phyloP scores from a whole-genome alignment of 371 early-diverging fungal species.

The Rhizopus microsporus region DNA sequence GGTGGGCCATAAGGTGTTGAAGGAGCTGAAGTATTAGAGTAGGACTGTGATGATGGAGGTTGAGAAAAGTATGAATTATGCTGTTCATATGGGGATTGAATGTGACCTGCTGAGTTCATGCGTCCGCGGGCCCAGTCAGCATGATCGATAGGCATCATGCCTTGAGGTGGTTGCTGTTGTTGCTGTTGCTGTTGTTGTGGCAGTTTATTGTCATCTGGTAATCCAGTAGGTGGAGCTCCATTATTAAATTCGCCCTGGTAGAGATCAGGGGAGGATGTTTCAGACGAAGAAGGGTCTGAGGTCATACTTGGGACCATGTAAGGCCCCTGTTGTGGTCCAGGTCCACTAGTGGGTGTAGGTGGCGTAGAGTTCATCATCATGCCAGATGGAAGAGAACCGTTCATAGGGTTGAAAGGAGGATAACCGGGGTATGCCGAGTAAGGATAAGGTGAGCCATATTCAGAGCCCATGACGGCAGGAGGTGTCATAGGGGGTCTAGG shows the following conservation, averaged over 20 bases:
- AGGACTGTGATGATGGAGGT: constrained; percentile 14
- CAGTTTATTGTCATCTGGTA: constrained; percentile 17
- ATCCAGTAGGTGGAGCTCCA: constrained; percentile 5
- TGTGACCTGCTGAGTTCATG: constrained; percentile 19
- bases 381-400: constrained; percentile 18
- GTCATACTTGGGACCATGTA: constrained; percentile 38
- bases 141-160: constrained; percentile 16
- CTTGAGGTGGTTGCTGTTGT: constrained; percentile 11
- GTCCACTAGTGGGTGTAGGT: constrained; percentile 25
- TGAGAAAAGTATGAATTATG: constrained; percentile 29
- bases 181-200: constrained; percentile 15
- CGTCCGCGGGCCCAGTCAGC: constrained; percentile 22
- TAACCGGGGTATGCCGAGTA: constrained; percentile 28
- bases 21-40: constrained; percentile 15
- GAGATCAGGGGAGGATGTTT: constrained; percentile 42
- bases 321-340: constrained; percentile 7
- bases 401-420: constrained; percentile 20
- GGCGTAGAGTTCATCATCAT: constrained; percentile 19
- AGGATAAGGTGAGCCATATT: constrained; percentile 33
- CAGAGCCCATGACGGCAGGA: constrained; percentile 29
- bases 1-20: constrained; percentile 23
- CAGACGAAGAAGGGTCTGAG: constrained; percentile 41
- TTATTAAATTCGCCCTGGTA: constrained; percentile 27
- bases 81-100: constrained; percentile 22
- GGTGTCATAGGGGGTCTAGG: constrained; percentile 37